Percentiles rank a stretch among this genome's conserved stretches.
Conservation (phyloP, 2,329 filamentous ascomycete genomes). For the Chrysoporthe puriensis region DNA sequence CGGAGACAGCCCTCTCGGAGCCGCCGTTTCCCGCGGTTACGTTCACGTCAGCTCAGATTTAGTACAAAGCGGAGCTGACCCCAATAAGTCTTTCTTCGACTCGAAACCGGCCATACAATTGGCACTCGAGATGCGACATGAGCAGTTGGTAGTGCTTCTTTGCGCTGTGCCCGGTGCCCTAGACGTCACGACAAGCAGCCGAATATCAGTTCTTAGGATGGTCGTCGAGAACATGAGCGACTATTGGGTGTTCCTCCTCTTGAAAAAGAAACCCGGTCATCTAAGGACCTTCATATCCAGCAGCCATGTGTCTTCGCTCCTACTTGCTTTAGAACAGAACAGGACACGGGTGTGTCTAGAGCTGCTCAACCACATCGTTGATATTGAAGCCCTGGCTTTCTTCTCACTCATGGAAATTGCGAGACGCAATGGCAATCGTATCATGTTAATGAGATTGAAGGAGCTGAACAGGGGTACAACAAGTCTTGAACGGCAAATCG, state of each 20-base stretch:
- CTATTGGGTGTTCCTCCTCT: too few species aligned
- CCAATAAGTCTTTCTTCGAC: not conserved
- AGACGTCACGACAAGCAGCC: not conserved
- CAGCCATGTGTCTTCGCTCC: not conserved
- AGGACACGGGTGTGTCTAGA: not conserved
- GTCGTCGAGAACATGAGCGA: not conserved
- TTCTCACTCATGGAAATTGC: not conserved
- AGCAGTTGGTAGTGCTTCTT: not conserved
- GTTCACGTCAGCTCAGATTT: too few species aligned
- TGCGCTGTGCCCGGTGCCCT: too few species aligned
- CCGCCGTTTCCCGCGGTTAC: not conserved
- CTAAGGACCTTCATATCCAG: too few species aligned
- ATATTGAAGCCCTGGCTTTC: not conserved
- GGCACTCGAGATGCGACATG: not conserved
- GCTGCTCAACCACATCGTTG: not conserved
- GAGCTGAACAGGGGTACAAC: not conserved
- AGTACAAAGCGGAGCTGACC: not conserved
- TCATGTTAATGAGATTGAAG: not conserved
- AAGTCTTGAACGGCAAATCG: not conserved
- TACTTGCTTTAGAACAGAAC: not conserved
- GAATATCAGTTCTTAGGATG: not conserved
- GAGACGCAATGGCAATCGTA: not conserved
- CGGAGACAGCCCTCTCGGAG: not conserved
- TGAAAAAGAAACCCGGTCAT: too few species aligned
- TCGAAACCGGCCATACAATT: not conserved